phyloP scores from a whole-genome alignment of 2,329 filamentous ascomycete species.

The Orbilia ellipsospora region DNA sequence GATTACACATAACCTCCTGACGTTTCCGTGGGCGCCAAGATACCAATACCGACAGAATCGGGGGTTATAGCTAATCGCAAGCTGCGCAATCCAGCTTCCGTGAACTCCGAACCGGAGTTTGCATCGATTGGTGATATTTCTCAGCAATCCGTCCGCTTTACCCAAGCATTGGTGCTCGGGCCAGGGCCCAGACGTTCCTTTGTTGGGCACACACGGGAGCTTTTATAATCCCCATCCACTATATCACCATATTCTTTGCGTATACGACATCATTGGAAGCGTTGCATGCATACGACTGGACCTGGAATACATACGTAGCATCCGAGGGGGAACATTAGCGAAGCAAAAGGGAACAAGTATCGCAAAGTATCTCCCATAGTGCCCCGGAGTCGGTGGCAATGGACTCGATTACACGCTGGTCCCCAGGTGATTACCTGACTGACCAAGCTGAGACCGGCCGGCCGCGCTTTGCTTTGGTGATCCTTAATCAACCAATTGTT shows the following conservation, averaged over 20 bases:
- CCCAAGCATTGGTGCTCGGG: not conserved
- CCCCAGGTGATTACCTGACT: constrained; percentile 60
- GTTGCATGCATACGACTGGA: not conserved
- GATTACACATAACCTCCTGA: constrained; percentile 1
- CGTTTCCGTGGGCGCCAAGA: too few species aligned
- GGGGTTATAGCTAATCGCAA: constrained; percentile 23
- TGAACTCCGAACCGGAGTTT: constrained; percentile 27
- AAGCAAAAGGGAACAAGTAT: not conserved
- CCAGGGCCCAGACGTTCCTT: not conserved
- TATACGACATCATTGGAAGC: constrained; percentile 1
- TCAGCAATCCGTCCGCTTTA: not conserved
- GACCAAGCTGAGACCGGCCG: constrained; percentile 55
- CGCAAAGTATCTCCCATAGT: constrained; percentile 24
- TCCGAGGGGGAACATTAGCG: not conserved
- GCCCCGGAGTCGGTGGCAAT: constrained; percentile 60
- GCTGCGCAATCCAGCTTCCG: constrained; percentile 30
- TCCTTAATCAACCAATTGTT: constrained; percentile 73
- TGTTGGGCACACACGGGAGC: not conserved
- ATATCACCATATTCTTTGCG: not conserved
- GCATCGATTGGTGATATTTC: constrained; percentile 22
- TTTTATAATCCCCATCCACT: too few species aligned
- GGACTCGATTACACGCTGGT: constrained; percentile 64
- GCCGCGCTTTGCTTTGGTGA: constrained; percentile 66
- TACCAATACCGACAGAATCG: too few species aligned
- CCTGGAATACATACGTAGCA: constrained; percentile 2